Conservation (phyloP, 805 yeast species). For the Pichia deserticola region DNA sequence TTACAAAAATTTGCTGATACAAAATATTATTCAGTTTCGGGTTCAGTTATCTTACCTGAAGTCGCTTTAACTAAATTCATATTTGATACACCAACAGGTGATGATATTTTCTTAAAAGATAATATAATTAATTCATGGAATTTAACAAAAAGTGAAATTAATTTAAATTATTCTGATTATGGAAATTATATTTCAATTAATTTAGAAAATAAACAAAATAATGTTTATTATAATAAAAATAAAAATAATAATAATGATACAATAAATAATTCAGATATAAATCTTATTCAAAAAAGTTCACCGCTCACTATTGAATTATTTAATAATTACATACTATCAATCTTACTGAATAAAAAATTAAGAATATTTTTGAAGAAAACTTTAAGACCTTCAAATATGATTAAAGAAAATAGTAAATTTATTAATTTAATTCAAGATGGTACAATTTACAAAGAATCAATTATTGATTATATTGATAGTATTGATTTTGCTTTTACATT, state of each 20-base stretch:
- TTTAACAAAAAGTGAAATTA: neutral
- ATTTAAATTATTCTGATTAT: neutral
- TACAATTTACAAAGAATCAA: neutral
- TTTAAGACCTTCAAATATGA: conserved; percentile 2
- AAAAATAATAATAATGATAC: neutral
- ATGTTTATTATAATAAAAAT: neutral
- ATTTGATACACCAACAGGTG: too few species aligned
- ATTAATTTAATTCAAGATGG: conserved; percentile 3
- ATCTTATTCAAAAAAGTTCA: neutral
- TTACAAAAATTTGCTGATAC: conserved; percentile 1
- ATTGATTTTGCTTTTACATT: conserved; percentile 9
- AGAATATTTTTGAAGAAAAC: conserved; percentile 3
- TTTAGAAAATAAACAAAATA: too few species aligned
- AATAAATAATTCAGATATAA: neutral
- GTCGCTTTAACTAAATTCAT: neutral
- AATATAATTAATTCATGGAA: neutral
- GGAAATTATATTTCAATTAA: neutral
- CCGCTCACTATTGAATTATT: conserved; percentile 2
- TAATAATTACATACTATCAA: conserved; percentile 3
- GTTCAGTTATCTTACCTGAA: neutral
- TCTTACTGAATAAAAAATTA: conserved; percentile 4
- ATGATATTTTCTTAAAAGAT: neutral
- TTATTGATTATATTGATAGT: neutral
- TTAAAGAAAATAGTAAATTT: neutral
- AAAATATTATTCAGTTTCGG: neutral